A percentile compares a stretch with the other conserved stretches of the same genome.
phyloP scores from a whole-genome alignment of 345 rosid species.

The Dipteronia sinensis region DNA sequence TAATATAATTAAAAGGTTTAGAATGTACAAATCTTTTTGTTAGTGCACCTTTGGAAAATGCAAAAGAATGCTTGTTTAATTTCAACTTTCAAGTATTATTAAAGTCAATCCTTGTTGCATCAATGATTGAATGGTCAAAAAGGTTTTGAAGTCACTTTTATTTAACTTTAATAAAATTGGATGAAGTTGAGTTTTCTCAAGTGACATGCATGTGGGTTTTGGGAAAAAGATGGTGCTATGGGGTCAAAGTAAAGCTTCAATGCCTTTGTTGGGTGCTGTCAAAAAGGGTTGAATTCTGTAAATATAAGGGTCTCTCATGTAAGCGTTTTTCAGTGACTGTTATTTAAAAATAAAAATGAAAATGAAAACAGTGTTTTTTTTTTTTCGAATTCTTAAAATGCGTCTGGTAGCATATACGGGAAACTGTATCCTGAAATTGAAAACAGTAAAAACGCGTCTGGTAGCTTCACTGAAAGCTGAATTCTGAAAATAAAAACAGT shows the following conservation, averaged over 20 bases:
- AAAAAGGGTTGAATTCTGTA: neutral
- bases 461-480: no score
- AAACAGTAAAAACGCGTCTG: no score
- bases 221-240: neutral
- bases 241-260: conserved; percentile 4
- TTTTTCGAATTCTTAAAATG: no score
- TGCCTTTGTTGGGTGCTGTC: neutral
- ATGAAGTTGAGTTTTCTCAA: neutral
- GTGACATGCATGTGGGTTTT: conserved; percentile 11
- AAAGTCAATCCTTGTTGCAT: conserved; percentile 5
- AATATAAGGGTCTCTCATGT: no score
- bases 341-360: no score
- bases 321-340: no score
- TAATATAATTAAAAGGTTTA: neutral
- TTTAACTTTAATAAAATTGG: neutral
- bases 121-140: conserved; percentile 20
- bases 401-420: no score
- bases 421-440: no score
- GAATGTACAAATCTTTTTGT: neutral
- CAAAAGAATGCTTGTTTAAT: neutral
- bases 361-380: no score
- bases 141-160: no score
- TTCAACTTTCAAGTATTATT: neutral
- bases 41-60: conserved; percentile 6
- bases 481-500: no score